Conservation (phyloP, 345 rosid genomes). For the Aegle marmelos region DNA sequence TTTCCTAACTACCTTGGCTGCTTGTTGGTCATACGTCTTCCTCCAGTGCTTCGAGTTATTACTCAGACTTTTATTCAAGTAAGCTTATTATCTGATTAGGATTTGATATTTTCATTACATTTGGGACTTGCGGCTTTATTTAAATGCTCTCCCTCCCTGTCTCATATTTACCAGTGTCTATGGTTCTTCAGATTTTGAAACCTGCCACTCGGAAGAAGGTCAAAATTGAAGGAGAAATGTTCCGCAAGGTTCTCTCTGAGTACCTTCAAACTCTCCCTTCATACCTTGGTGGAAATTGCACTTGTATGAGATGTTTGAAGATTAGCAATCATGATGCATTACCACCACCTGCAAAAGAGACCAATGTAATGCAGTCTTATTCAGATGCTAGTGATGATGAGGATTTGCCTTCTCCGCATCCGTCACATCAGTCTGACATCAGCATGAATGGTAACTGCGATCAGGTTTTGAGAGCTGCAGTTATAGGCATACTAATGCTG, state of each 20-base stretch:
- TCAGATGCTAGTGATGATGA: slow-evolving; percentile 27
- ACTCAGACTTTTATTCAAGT: slow-evolving; percentile 89
- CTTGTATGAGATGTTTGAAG: slow-evolving; percentile 60
- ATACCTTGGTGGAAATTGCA: slow-evolving; percentile 81
- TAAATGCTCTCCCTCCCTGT: not conserved
- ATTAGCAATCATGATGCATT: slow-evolving; percentile 9
- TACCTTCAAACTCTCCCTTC: slow-evolving; percentile 68
- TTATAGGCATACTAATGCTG: slow-evolving; percentile 63
- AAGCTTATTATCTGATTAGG: slow-evolving; percentile 14
- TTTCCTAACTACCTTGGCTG: slow-evolving; percentile 84
- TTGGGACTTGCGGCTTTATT: slow-evolving; percentile 2
- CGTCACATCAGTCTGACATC: slow-evolving; percentile 25
- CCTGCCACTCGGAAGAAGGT: slow-evolving; percentile 78
- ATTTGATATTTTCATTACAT: not conserved
- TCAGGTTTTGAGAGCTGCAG: slow-evolving; percentile 54
- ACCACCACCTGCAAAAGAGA: slow-evolving; percentile 23
- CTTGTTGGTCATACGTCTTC: slow-evolving; percentile 82
- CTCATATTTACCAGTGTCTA: not conserved
- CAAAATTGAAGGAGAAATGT: slow-evolving; percentile 74
- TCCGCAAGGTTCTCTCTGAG: slow-evolving; percentile 52
- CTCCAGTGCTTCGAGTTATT: slow-evolving; percentile 80
- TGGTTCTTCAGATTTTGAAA: slow-evolving; percentile 58
- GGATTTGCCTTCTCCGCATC: slow-evolving; percentile 22
- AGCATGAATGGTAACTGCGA: slow-evolving; percentile 39
- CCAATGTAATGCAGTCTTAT: slow-evolving; percentile 13